Evolutionary conservation across 2,329 filamentous ascomycete genomes (phyloP).

Genomic region (Alternaria solani): DNA sequence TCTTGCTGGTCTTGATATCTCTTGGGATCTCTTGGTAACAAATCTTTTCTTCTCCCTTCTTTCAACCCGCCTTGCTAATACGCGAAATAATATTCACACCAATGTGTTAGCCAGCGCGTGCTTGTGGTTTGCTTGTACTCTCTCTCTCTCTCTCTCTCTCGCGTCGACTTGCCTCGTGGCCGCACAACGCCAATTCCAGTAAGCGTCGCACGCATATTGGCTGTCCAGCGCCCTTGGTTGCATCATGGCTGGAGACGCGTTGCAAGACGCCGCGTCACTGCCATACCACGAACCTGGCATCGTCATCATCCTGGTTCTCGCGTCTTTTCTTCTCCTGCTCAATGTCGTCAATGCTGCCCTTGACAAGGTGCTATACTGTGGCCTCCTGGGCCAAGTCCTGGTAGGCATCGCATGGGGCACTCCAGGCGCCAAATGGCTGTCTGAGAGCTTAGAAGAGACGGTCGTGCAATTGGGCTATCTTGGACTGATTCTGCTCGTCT

Average conservation of each 20-base stretch:
- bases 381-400: constrained; percentile 75
- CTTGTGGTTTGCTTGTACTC: constrained; percentile 7
- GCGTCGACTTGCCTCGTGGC: constrained; percentile 18
- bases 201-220: constrained; percentile 14
- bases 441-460: constrained; percentile 59
- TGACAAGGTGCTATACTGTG: constrained; percentile 71
- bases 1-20: background rate
- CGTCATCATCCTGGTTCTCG: constrained; percentile 64
- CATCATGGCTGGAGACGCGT: constrained; percentile 32
- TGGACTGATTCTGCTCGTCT: constrained; percentile 75
- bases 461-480: constrained; percentile 75
- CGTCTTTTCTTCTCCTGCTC: constrained; percentile 69
- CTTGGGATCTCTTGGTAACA: background rate
- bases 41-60: constrained; percentile 5
- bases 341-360: constrained; percentile 67
- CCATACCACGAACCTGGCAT: constrained; percentile 72
- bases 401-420: constrained; percentile 75
- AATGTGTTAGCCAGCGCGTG: constrained; percentile 1
- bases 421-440: constrained; percentile 70
- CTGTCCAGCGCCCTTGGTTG: constrained; percentile 23
- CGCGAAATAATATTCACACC: background rate
- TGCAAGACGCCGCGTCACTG: constrained; percentile 43
- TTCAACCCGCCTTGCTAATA: constrained; percentile 16
- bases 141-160: background rate
- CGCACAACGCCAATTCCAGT: constrained; percentile 7